Evolutionary conservation across 345 rosid species (phyloP).

Genomic region (Moricandia arvensis): DNA sequence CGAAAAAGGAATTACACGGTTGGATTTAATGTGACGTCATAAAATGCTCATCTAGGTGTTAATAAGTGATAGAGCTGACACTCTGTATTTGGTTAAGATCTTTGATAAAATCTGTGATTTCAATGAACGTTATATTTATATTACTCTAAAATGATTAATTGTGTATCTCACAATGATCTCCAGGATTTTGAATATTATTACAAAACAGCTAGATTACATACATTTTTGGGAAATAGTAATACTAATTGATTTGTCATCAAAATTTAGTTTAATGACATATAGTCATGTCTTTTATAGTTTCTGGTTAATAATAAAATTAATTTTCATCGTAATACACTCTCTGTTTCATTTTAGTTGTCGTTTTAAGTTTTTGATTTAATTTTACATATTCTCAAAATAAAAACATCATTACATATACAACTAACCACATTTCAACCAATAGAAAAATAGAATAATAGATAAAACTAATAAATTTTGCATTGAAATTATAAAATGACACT

Average conservation of each 20-base stretch:
- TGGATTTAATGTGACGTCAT: conserved; percentile 25
- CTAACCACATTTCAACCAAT: no score
- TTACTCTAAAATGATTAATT: not conserved
- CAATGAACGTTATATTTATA: not conserved
- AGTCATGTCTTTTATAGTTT: no score
- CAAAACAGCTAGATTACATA: not conserved
- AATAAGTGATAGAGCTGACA: not conserved
- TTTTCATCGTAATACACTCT: no score
- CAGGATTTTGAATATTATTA: not conserved
- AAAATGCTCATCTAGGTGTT: not conserved
- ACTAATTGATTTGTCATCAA: not conserved
- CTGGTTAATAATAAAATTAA: no score
- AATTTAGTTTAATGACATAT: not conserved
- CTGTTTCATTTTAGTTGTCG: no score
- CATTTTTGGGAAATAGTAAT: not conserved
- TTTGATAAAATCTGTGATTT: not conserved
- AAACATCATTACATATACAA: no score
- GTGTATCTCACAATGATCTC: not conserved
- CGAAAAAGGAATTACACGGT: conserved; percentile 18
- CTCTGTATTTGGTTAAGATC: not conserved
- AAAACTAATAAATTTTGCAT: no score
- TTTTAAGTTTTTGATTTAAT: no score
- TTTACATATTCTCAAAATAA: no score
- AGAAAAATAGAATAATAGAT: no score
- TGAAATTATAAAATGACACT: no score